Evolutionary conservation across 2,329 filamentous ascomycete genomes (phyloP).

Genomic region (Tolypocladium sp.): DNA sequence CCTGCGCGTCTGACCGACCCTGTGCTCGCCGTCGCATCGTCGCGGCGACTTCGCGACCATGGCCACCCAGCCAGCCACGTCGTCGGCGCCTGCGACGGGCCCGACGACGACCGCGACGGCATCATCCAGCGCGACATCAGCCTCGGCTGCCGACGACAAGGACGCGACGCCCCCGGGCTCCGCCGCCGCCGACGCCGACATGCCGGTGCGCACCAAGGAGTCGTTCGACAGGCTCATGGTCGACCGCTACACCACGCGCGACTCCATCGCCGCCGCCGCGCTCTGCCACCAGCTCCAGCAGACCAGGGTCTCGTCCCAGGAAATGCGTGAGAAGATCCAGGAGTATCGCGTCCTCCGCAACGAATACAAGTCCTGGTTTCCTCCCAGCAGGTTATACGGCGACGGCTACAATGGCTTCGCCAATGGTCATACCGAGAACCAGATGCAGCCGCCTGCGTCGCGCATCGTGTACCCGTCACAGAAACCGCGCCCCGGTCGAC

Average conservation of each 20-base stretch:
- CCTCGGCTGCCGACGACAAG: slow-evolving; percentile 16
- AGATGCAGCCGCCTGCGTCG: slow-evolving; percentile 48
- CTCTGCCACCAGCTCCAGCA: slow-evolving; percentile 42
- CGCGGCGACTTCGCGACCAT: slow-evolving; percentile 31
- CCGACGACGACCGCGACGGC: slow-evolving; percentile 20
- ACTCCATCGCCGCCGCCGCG: slow-evolving; percentile 44
- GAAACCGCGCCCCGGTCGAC: slow-evolving; percentile 67
- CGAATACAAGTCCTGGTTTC: slow-evolving; percentile 46
- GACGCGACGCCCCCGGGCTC: slow-evolving; percentile 11
- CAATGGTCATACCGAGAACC: slow-evolving; percentile 71
- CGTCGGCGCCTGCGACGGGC: slow-evolving; percentile 21
- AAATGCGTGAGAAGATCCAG: slow-evolving; percentile 58
- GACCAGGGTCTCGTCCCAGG: slow-evolving; percentile 47
- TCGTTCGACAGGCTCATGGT: slow-evolving; percentile 44
- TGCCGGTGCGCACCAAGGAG: slow-evolving; percentile 44
- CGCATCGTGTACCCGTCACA: slow-evolving; percentile 72
- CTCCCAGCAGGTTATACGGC: slow-evolving; percentile 51
- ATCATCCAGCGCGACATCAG: slow-evolving; percentile 16
- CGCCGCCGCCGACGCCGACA: slow-evolving; percentile 14
- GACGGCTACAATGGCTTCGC: slow-evolving; percentile 82
- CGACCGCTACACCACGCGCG: slow-evolving; percentile 44
- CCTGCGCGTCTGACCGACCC: not conserved
- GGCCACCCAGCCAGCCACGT: slow-evolving; percentile 33
- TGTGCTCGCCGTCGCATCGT: slow-evolving; percentile 18
- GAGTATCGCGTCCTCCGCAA: slow-evolving; percentile 57